Evolutionary conservation across 371 early-diverging fungal species (phyloP).

Genomic region (Capniomyces stellatus): DNA sequence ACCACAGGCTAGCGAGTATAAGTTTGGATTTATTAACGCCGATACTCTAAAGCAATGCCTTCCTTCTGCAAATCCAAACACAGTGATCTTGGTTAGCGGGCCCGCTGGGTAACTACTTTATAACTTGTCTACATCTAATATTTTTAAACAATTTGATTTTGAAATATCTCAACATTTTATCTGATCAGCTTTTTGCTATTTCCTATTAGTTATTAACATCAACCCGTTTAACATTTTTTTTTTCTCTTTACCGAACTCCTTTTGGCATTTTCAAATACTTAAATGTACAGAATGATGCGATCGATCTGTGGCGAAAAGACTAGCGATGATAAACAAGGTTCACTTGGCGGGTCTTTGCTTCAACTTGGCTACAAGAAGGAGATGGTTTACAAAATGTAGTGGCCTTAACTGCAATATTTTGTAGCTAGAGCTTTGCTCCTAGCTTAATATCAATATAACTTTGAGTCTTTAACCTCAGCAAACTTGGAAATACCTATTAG

Average conservation of each 20-base stretch:
- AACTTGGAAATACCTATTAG: too few relatives aligned
- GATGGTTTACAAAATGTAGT: constrained; percentile 76
- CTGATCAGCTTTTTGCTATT: constrained; percentile 4
- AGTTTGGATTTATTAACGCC: constrained; percentile 36
- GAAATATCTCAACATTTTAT: background rate
- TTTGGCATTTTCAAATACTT: too few relatives aligned
- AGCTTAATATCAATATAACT: too few relatives aligned
- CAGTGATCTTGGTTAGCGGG: constrained; percentile 1
- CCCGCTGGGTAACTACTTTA: constrained; percentile 10
- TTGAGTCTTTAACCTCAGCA: too few relatives aligned
- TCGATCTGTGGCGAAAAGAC: constrained; percentile 60
- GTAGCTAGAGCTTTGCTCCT: too few relatives aligned
- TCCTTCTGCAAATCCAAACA: constrained; percentile 13
- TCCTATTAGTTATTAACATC: constrained; percentile 58
- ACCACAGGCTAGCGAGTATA: background rate
- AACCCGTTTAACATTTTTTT: background rate
- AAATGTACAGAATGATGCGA: constrained; percentile 56
- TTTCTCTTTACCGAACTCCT: too few relatives aligned
- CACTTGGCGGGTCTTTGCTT: constrained; percentile 52
- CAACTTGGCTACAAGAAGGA: constrained; percentile 53
- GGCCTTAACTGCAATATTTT: too few relatives aligned
- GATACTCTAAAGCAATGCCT: constrained; percentile 36
- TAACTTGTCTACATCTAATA: background rate
- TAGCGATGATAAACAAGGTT: constrained; percentile 62
- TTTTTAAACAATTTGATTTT: constrained; percentile 3